A percentile compares a stretch with the other conserved stretches of the same genome.
These are phyloP conservation scores for Leptographium radiaticola DNA, from an alignment of 2,329 filamentous ascomycete genomes.

Conservation along the genomic window DNA sequence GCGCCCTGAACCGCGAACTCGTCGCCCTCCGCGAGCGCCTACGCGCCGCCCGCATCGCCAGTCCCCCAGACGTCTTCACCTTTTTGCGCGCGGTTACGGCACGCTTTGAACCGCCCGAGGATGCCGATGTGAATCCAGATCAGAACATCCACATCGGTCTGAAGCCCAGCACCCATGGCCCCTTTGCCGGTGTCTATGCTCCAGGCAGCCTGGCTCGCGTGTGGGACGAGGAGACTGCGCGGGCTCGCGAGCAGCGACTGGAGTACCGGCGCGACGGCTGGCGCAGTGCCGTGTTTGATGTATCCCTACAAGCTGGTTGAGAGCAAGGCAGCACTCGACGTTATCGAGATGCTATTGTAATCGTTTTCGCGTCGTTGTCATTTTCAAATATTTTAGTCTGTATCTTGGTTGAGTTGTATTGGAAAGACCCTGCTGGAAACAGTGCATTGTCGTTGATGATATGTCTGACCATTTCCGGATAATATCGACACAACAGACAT, in stretches of 20 bases:
- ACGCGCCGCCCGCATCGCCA: slow-evolving; percentile 67
- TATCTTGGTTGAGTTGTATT: too few relatives aligned
- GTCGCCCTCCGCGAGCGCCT: slow-evolving; percentile 78
- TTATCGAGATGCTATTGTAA: too few relatives aligned
- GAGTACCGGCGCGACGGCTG: slow-evolving; percentile 61
- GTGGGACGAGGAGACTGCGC: slow-evolving; percentile 70
- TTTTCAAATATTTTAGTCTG: too few relatives aligned
- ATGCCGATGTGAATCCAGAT: not conserved
- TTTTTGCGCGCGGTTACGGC: slow-evolving; percentile 76
- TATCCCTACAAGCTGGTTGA: slow-evolving; percentile 15
- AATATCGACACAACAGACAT: too few relatives aligned
- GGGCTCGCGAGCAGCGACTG: slow-evolving; percentile 60
- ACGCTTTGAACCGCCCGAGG: slow-evolving; percentile 36
- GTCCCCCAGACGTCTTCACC: slow-evolving; percentile 66
- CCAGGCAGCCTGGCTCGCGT: slow-evolving; percentile 80
- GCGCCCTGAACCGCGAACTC: slow-evolving; percentile 69
- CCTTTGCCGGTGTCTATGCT: slow-evolving; percentile 77
- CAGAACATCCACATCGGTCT: slow-evolving; percentile 45
- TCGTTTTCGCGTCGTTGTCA: too few relatives aligned
- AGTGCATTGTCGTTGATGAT: too few relatives aligned
- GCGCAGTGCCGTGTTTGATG: slow-evolving; percentile 73
- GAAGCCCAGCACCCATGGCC: slow-evolving; percentile 34
- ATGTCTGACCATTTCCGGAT: too few relatives aligned
- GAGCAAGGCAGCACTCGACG: too few relatives aligned
- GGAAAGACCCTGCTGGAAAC: too few relatives aligned